A percentile compares a stretch with the other conserved stretches of the same genome.
Conservation (phyloP, 2,329 filamentous ascomycete species). For the Scedosporium minutisporum region DNA sequence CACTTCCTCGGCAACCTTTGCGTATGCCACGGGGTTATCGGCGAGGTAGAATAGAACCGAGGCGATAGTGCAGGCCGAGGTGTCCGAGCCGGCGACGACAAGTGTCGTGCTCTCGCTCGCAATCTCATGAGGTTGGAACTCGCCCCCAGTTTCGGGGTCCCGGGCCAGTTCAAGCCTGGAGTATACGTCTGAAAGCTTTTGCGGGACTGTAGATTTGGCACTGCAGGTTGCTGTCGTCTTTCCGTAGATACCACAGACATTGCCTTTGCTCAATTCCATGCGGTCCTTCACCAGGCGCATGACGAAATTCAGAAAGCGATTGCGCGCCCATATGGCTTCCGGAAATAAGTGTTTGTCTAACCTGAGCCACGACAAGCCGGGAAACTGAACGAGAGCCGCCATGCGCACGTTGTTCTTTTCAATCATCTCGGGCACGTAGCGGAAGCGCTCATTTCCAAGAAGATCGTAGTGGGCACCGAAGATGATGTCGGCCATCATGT, state of each 20-base stretch:
- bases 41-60: constrained; percentile 28
- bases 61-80: constrained; percentile 26
- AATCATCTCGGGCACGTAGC: constrained; percentile 11
- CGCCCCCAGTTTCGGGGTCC: neutral
- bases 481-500: constrained; percentile 15
- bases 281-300: neutral
- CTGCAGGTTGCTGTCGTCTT: too few species aligned
- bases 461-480: constrained; percentile 11
- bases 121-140: neutral
- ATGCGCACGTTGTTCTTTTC: constrained; percentile 14
- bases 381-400: constrained; percentile 10
- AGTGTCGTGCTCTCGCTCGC: constrained; percentile 29
- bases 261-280: neutral
- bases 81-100: constrained; percentile 23
- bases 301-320: constrained; percentile 10
- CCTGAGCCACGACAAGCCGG: constrained; percentile 1
- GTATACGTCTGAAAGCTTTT: too few species aligned
- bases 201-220: too few species aligned
- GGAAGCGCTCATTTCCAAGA: constrained; percentile 10
- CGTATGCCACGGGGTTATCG: constrained; percentile 19
- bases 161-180: neutral
- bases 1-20: constrained; percentile 20
- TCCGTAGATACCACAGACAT: neutral
- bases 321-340: constrained; percentile 5
- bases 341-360: constrained; percentile 11